Percentiles rank a stretch among this genome's conserved stretches.
Evolutionary conservation across 352 stramenopile species (phyloP).

Genomic region (Pythium rishiriense): DNA sequence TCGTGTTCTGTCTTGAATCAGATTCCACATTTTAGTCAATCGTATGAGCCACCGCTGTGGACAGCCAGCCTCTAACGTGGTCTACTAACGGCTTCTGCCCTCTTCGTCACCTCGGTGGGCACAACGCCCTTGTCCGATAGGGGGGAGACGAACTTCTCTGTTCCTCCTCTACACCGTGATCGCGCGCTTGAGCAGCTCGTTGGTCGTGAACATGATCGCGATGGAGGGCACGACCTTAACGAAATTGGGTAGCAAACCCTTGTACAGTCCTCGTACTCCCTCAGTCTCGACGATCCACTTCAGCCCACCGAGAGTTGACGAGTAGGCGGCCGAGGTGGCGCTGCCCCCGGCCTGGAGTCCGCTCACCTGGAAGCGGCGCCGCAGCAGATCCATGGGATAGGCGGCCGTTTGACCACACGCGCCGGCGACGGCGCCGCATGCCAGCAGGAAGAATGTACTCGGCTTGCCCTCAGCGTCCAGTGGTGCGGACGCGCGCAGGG

Average conservation of each 20-base stretch:
- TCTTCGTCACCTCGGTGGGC: too few species aligned
- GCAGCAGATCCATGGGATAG: conserved; percentile 79
- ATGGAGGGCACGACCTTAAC: conserved; percentile 80
- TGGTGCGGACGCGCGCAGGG: conserved; percentile 45
- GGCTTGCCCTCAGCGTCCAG: conserved; percentile 47
- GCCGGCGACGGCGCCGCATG: conserved; percentile 61
- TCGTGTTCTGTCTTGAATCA: neutral
- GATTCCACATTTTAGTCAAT: neutral
- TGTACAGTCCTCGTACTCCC: conserved; percentile 63
- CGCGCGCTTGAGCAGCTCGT: conserved; percentile 64
- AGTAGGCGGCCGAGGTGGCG: conserved; percentile 33
- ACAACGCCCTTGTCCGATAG: too few species aligned
- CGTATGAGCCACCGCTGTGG: neutral
- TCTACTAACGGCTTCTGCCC: too few species aligned
- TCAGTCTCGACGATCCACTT: conserved; percentile 51
- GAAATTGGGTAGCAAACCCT: conserved; percentile 66
- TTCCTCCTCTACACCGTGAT: neutral
- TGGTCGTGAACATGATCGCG: conserved; percentile 83
- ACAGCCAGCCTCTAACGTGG: too few species aligned
- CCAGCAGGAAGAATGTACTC: conserved; percentile 55
- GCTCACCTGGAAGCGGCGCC: conserved; percentile 71
- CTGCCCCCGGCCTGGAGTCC: conserved; percentile 30
- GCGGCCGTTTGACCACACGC: conserved; percentile 68
- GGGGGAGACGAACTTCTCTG: neutral
- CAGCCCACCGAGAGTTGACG: conserved; percentile 50